Percentiles rank a stretch among this genome's conserved stretches.
Evolutionary conservation across 805 yeast genomes (phyloP).

Genomic region (Blastobotrys attinorum): DNA sequence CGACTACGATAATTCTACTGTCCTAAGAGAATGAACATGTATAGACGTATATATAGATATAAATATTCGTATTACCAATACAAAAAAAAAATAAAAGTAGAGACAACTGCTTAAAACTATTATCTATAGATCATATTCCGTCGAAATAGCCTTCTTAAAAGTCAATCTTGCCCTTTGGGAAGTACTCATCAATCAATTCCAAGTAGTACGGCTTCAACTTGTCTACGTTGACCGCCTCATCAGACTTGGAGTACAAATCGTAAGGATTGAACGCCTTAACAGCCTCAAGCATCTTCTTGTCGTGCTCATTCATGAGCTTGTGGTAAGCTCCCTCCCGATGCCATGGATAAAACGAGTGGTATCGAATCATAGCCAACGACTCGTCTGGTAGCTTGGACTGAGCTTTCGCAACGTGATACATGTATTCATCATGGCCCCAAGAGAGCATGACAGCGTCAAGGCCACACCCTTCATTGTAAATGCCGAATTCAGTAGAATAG

Average conservation of each 20-base stretch:
- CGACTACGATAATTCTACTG: not conserved
- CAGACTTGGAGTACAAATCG: conserved; percentile 59
- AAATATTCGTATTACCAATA: too few relatives aligned
- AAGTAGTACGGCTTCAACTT: conserved; percentile 49
- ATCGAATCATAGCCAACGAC: conserved; percentile 65
- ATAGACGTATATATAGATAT: not conserved
- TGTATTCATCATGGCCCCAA: conserved; percentile 77
- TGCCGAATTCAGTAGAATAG: conserved; percentile 58
- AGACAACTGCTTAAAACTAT: too few relatives aligned
- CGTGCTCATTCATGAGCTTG: conserved; percentile 57
- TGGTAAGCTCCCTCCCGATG: conserved; percentile 62
- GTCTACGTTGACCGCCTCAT: conserved; percentile 40
- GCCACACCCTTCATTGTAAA: conserved; percentile 58
- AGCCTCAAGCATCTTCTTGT: conserved; percentile 50
- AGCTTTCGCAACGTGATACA: conserved; percentile 62
- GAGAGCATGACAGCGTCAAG: conserved; percentile 61
- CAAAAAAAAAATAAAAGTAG: too few relatives aligned
- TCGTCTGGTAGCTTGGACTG: conserved; percentile 58
- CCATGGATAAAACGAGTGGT: conserved; percentile 73
- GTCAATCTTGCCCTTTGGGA: conserved; percentile 49
- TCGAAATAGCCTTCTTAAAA: conserved; percentile 35
- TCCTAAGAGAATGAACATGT: not conserved
- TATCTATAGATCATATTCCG: too few relatives aligned
- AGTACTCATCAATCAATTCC: conserved; percentile 59
- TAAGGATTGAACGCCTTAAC: conserved; percentile 61